Base-by-base conservation (phyloP, 805 yeast species). In the Suhomyces vadensis region DNA sequence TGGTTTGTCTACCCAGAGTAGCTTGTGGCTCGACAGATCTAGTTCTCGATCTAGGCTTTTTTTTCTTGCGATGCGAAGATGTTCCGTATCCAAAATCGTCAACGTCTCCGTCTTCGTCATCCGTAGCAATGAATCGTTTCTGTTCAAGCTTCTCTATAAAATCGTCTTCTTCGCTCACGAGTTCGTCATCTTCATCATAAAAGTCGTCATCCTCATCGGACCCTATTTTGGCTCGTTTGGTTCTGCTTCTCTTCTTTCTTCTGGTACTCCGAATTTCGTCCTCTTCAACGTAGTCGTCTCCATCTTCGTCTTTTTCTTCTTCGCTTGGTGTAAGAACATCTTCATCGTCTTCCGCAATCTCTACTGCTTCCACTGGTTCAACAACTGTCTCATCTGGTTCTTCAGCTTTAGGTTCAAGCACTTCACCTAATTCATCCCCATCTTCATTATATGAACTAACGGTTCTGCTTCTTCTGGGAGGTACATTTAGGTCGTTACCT, bases 91-190 rank as follows among this genome's bases (percentile, higher is more conserved):
- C 49, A 27, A 19, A 48, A 20, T 45, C 49, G 13, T 37, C 47
- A 9, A 23, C 11, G 9, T 44, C 48, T 20, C 56, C 61, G 10
- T 60, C 69, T 20, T 69, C 74, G 23, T 63, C 69, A 40, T 71
- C 75, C 1, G 67, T 50, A 21, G 72, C 75, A 38, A 71, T 51
- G 37, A 71, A 71, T 27, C 56, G 53, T 39, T 58, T 58, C 40
- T 66, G 68, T 45, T 63, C 58, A 39, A 69, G 57, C 42, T 53
- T 54, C 31, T 63, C 61, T 11, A 64, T 36, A 37, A 57, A 64
- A 11, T 63, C 68, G 42, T 43, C 54, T 6, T 38, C 41, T 8
- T 49, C 56, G 27, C 46, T 42, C 26, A 50, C 55, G 10, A 42
- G 41, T 13, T 54, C 65, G 33, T 14, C 33, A 11, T 49, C 48